A percentile compares a stretch with the other conserved stretches of the same genome.
Conservation (phyloP, 2,329 filamentous ascomycete species). For the Septoria petroselini region DNA sequence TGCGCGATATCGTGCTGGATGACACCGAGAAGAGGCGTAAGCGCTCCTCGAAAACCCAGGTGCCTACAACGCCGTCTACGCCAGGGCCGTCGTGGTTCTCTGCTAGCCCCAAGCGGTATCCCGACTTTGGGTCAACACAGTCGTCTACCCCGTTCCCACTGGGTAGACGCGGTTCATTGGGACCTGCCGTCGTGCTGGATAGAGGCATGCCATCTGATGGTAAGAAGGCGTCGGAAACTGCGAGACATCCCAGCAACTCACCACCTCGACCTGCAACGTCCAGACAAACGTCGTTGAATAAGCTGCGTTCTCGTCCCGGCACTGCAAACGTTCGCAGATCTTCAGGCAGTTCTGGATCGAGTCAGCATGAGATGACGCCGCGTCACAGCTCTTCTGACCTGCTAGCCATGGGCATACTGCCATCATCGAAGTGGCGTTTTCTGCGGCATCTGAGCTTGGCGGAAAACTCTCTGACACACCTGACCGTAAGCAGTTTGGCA, state of each 20-base stretch:
- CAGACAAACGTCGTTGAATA: constrained; percentile 63
- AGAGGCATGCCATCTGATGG: constrained; percentile 56
- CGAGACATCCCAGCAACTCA: constrained; percentile 70
- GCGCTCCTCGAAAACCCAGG: constrained; percentile 70
- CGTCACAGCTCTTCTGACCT: constrained; percentile 75
- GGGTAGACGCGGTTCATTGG: constrained; percentile 45
- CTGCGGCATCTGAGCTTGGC: constrained; percentile 85
- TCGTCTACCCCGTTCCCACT: constrained; percentile 55
- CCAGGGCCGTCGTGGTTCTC: constrained; percentile 48
- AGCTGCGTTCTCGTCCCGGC: constrained; percentile 60
- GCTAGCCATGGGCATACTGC: constrained; percentile 66
- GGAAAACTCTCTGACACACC: constrained; percentile 82
- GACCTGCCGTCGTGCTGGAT: constrained; percentile 52
- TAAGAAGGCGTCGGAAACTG: constrained; percentile 31
- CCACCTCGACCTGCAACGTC: constrained; percentile 74
- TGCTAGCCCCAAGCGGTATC: constrained; percentile 28
- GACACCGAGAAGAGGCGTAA: constrained; percentile 85
- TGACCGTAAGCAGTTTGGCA: constrained; percentile 70
- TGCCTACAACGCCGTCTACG: constrained; percentile 73
- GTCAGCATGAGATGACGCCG: constrained; percentile 54
- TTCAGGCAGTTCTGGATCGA: constrained; percentile 90
- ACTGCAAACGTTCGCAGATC: constrained; percentile 75
- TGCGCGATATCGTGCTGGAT: constrained; percentile 90
- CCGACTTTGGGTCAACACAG: constrained; percentile 38
- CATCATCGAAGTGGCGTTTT: constrained; percentile 90